phyloP scores from a whole-genome alignment of 768 basidiomycete genomes.

The Galerina sulciceps region DNA sequence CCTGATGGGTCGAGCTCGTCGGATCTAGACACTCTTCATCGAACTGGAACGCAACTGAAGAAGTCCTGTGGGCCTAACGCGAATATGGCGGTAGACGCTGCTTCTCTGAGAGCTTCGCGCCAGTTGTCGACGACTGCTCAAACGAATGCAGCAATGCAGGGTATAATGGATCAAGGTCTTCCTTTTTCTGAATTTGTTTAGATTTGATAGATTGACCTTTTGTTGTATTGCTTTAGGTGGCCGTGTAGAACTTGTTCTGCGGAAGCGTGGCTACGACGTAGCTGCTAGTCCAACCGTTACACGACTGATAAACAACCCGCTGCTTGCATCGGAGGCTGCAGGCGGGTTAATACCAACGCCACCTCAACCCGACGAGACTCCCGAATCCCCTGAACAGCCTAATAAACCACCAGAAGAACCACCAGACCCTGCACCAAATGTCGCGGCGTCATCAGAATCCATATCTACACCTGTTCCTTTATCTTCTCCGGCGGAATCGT shows the following conservation, averaged over 20 bases:
- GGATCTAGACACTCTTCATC: conserved; percentile 29
- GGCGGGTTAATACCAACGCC: background rate
- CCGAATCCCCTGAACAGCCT: background rate
- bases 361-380: background rate
- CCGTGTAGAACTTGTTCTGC: conserved; percentile 58
- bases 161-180: conserved; percentile 58
- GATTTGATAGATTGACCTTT: background rate
- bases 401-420: background rate
- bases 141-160: conserved; percentile 56
- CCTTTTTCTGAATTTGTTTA: background rate
- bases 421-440: background rate
- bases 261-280: conserved; percentile 25
- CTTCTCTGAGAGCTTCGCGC: conserved; percentile 26
- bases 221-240: conserved; percentile 48
- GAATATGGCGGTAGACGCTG: conserved; percentile 30
- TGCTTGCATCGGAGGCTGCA: background rate
- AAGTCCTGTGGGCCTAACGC: conserved; percentile 16
- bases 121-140: conserved; percentile 27
- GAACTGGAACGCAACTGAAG: conserved; percentile 16
- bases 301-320: background rate
- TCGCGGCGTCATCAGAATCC: background rate
- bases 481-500: conserved; percentile 7
- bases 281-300: background rate
- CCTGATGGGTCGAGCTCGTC: conserved; percentile 28
- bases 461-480: background rate